Evolutionary conservation across 176 grass and related monocot genomes (phyloP).

Genomic region (Carex cristatella): DNA sequence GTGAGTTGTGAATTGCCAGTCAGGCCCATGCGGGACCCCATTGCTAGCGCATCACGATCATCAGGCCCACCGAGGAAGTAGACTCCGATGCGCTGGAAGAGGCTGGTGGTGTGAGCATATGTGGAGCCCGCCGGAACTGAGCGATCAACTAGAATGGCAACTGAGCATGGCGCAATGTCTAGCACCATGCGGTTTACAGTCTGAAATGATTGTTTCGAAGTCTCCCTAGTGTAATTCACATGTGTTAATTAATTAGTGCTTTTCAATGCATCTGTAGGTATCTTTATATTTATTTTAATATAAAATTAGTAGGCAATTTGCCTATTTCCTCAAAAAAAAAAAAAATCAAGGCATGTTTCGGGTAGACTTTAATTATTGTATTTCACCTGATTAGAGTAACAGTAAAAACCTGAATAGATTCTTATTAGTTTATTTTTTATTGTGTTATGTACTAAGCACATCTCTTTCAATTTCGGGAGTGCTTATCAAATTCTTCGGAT

Average conservation of each 20-base stretch:
- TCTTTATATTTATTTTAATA: no score
- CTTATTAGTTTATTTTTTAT: not conserved
- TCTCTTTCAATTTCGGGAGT: not conserved
- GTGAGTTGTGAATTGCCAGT: conserved; percentile 27
- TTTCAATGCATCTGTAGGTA: not conserved
- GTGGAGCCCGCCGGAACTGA: conserved; percentile 41
- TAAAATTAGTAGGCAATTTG: no score
- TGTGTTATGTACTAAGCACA: not conserved
- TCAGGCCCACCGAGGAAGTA: conserved; percentile 71
- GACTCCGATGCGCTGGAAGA: conserved; percentile 43
- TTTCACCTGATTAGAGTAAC: not conserved
- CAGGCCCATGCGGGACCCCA: conserved; percentile 30
- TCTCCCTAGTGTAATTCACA: conserved; percentile 5
- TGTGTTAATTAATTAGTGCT: not conserved
- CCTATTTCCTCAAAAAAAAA: no score
- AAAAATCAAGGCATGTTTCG: not conserved
- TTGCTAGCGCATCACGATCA: conserved; percentile 58
- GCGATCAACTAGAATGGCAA: conserved; percentile 72
- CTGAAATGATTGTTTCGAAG: conserved; percentile 42
- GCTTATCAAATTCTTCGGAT: not conserved
- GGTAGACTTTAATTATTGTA: not conserved
- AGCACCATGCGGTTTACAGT: conserved; percentile 49
- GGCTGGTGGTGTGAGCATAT: conserved; percentile 39
- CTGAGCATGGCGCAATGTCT: conserved; percentile 63
- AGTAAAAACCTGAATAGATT: not conserved